Base-by-base conservation (phyloP, 345 rosid genomes). In the Hypericum perforatum region DNA sequence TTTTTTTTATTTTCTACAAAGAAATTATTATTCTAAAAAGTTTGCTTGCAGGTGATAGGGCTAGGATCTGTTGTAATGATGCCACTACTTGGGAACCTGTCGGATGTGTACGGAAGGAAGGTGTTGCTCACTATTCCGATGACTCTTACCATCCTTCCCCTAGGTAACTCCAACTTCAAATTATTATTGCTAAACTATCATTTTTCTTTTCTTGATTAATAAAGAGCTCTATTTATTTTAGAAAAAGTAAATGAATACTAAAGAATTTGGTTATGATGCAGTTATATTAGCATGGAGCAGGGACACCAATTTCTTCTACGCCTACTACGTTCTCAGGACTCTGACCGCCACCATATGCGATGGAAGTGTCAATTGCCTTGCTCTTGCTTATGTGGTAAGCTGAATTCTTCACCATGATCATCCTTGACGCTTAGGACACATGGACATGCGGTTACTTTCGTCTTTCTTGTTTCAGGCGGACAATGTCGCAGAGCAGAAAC, bases 321-420 rank as follows among this genome's bases (percentile, higher is more conserved):
- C 80, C 9, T 91, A 72, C 64, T 91, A 73, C 43, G 68, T 69
- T 41, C 36, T 65, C 49, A 79, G 69, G 74, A 87, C 75, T 47
- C 68, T 87, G 63, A 82, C 85, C 13, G 74, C 75, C 44, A 76
- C 85, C 83, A 69, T 82, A 14, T 79, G 78, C 37, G 86, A 78
- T 54, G 79, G 79, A 52, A 70, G 78, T 70, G 59, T 83, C 49
- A 75, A 65, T 56, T 85, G 90, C 68, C 83, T 91, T 9, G 89
- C 96, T 39, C 78, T 67, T 61, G 96, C 96, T 42, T 87, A 91
- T 57, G 79, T 85, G 91, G 96, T 91, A 79, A 57, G 16, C 4
- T 22, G 32, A 22, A 22, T 22, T 1, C 32, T 22, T 4, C 32
- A 4, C 32, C 32, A 1, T 22, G 32, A 22, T 22, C 32, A 4